phyloP scores from a whole-genome alignment of 73 alveolate genomes.

The Urostyla sp. region DNA sequence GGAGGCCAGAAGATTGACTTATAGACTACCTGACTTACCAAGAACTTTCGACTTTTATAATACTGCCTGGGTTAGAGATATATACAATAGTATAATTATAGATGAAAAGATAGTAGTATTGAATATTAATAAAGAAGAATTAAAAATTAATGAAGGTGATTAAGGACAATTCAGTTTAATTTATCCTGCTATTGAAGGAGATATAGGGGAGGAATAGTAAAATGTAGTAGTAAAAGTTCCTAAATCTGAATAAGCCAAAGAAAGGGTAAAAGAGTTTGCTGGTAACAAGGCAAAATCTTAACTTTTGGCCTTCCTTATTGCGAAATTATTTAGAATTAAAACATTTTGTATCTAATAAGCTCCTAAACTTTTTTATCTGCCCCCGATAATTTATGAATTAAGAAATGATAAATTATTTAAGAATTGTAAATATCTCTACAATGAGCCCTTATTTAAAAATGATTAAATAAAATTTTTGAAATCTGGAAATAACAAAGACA shows the following conservation, averaged over 20 bases:
- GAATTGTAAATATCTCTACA: background rate
- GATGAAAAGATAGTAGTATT: conserved; percentile 24
- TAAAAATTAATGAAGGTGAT: conserved; percentile 3
- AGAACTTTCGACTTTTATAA: background rate
- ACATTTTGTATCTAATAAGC: background rate
- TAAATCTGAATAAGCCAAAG: background rate
- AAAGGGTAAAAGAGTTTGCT: background rate
- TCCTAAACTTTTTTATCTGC: background rate
- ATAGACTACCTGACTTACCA: background rate
- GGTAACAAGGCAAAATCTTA: background rate
- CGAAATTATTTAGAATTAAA: background rate
- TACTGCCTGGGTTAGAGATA: background rate
- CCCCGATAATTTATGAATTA: background rate
- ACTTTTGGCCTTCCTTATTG: conserved; percentile 2
- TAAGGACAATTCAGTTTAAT: conserved; percentile 1
- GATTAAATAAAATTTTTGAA: background rate
- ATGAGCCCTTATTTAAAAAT: background rate
- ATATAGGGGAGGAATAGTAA: background rate
- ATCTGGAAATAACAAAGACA: background rate
- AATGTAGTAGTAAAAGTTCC: no score
- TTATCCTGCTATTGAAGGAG: background rate
- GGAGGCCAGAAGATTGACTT: background rate
- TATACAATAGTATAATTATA: conserved; percentile 24
- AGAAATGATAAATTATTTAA: no score
- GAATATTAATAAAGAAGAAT: conserved; percentile 14